Conservation (phyloP, 257 asterid genomes). For the Buddleja alternifolia region DNA sequence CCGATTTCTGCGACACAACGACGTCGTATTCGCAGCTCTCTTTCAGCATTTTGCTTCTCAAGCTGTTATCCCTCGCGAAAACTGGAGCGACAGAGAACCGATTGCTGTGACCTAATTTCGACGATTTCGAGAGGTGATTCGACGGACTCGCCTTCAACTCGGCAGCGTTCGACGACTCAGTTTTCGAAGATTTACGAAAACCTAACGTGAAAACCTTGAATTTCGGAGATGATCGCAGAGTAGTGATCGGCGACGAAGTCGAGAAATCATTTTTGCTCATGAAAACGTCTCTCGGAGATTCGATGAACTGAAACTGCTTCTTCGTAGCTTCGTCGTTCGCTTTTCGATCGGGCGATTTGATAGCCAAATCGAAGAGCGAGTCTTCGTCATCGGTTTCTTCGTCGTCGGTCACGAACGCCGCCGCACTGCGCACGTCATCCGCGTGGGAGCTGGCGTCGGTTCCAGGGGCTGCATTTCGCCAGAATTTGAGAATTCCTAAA, state of each 20-base stretch:
- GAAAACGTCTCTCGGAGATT: slow-evolving; percentile 56
- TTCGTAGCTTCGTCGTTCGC: slow-evolving; percentile 16
- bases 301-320: slow-evolving; percentile 38
- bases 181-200: slow-evolving; percentile 38
- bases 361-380: slow-evolving; percentile 76
- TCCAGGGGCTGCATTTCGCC: slow-evolving; percentile 45
- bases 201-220: slow-evolving; percentile 44
- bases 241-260: slow-evolving; percentile 51
- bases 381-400: slow-evolving; percentile 58
- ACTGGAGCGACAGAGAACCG: slow-evolving; percentile 32
- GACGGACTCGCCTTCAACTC: slow-evolving; percentile 41
- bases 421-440: slow-evolving; percentile 34
- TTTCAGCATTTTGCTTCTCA: slow-evolving; percentile 57
- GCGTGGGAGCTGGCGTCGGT: slow-evolving; percentile 39
- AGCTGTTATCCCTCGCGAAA: slow-evolving; percentile 50
- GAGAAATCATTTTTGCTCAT: slow-evolving; percentile 36
- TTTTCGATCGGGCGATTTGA: slow-evolving; percentile 42
- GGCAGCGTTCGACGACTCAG: slow-evolving; percentile 30
- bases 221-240: slow-evolving; percentile 65
- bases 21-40: slow-evolving; percentile 38
- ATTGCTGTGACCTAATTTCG: slow-evolving; percentile 43
- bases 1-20: slow-evolving; percentile 39
- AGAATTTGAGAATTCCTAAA: slow-evolving; percentile 58
- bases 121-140: slow-evolving; percentile 37
- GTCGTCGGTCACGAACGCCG: slow-evolving; percentile 33